Conservation (phyloP, 495 filamentous ascomycete species). For the Lasiosphaeria ovina region DNA sequence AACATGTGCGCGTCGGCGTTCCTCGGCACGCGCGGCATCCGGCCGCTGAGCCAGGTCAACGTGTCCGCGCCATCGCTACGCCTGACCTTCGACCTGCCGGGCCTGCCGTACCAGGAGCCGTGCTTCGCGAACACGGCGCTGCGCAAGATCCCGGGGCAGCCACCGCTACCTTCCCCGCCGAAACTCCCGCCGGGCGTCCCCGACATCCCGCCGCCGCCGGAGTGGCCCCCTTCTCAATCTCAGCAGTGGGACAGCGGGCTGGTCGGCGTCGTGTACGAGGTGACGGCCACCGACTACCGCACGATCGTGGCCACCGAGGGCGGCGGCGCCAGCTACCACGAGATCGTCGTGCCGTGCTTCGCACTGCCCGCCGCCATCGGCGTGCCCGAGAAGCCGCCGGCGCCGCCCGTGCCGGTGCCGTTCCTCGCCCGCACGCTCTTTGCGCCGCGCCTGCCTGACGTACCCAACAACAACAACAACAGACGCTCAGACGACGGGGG, state of each 20-base stretch:
- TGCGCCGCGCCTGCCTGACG: conserved; percentile 37
- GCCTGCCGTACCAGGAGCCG: conserved; percentile 83
- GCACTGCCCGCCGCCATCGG: conserved; percentile 53
- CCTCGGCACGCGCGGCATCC: conserved; percentile 69
- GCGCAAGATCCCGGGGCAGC: conserved; percentile 44
- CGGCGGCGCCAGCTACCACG: conserved; percentile 75
- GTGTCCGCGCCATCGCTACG: conserved; percentile 75
- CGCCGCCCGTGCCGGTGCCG: conserved; percentile 31
- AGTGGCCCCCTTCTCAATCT: conserved; percentile 18
- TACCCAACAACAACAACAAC: conserved; percentile 9
- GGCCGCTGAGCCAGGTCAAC: conserved; percentile 71
- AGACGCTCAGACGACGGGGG: neutral
- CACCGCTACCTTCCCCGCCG: conserved; percentile 30
- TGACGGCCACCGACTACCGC: conserved; percentile 75
- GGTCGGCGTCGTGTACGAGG: conserved; percentile 92
- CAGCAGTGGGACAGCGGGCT: conserved; percentile 71
- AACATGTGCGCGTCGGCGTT: conserved; percentile 80
- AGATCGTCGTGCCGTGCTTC: conserved; percentile 75
- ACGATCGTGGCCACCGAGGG: conserved; percentile 90
- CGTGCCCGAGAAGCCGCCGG: conserved; percentile 40
- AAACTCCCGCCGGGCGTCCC: conserved; percentile 32
- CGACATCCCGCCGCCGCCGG: conserved; percentile 38
- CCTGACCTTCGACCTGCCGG: conserved; percentile 82
- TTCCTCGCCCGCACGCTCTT: conserved; percentile 48
- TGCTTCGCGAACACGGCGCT: conserved; percentile 82